Base-by-base conservation (phyloP, 805 yeast species). In the Myxozyma kluyveri region DNA sequence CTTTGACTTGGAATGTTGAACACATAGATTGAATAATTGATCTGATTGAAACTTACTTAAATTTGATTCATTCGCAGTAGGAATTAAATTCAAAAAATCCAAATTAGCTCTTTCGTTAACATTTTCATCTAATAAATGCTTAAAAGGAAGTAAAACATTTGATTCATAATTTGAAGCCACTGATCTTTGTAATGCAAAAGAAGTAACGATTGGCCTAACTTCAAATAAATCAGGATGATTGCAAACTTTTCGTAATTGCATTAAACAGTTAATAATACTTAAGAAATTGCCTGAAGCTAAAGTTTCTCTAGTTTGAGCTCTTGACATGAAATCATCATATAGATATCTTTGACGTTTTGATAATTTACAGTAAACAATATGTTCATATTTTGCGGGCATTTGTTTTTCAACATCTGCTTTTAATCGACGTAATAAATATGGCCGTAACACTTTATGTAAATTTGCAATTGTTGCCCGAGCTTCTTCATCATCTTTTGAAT, bases 371-470 rank as follows among this genome's bases (percentile, higher is more conserved):
- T 86, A 88, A 4, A 93, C 83, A 52, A 93, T 83, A 67, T 93
- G 99, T 67, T 93, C 99, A 67, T 89, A 87, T 65, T 93, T 93
- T 0, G 86, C 96, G 1, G 99, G 99, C 99, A 93, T 93, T 69
- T 93, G 99, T 65, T 91, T 89, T 63, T 93, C 99, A 12, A 93
- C 99, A 69, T 93, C 99, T 19, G 87, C 88, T 67, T 93, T 93
- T 65, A 93, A 77, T 59, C 99, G 82, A 67, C 99, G 81, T 54
- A 93, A 72, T 36, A 93, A 72, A 64, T 91, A 93, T 0, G 99
- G 99, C 58, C 99, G 79, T 60, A 93, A 72, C 19, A 93, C 96
- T 67, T 88, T 95, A 69, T 93, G 99, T 49, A 93, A 75, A 64
- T 95, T 86, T 10, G 86, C 74, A 27, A 93, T 96, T 0, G 97